Conservation (phyloP, 768 basidiomycete species). For the Rhodotorula kratochvilovae region DNA sequence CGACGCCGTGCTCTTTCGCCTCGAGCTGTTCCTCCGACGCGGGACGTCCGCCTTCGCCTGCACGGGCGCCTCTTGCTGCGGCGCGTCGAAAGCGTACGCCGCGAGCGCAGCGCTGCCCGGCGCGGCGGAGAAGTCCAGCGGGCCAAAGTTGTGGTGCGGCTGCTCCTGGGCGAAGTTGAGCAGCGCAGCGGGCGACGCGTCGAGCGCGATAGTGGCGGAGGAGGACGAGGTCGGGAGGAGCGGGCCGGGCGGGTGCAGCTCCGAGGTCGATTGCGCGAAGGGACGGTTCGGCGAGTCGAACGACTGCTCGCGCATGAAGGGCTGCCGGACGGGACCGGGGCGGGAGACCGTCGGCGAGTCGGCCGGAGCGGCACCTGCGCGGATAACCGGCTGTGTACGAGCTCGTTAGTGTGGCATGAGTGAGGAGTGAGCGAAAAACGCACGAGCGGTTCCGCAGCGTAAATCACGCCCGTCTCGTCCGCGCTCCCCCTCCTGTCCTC, state of each 20-base stretch:
- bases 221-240: conserved; percentile 18
- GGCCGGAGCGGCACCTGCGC: neutral
- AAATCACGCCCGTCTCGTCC: neutral
- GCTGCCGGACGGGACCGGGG: neutral
- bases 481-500: neutral
- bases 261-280: neutral
- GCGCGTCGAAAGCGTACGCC: neutral
- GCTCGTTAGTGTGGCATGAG: neutral
- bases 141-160: conserved; percentile 9
- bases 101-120: neutral
- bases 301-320: neutral
- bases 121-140: conserved; percentile 10
- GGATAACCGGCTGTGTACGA: neutral
- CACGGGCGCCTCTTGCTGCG: neutral
- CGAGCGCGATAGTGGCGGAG: conserved; percentile 1
- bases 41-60: neutral
- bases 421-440: neutral
- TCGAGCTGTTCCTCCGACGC: neutral
- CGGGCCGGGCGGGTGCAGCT: neutral
- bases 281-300: conserved; percentile 26
- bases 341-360: conserved; percentile 25
- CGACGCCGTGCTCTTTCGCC: conserved; percentile 17
- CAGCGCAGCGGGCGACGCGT: conserved; percentile 19
- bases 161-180: conserved; percentile 21
- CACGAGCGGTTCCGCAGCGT: conserved; percentile 16